phyloP scores from a whole-genome alignment of 352 stramenopile species.

The Phytophthora cactorum region DNA sequence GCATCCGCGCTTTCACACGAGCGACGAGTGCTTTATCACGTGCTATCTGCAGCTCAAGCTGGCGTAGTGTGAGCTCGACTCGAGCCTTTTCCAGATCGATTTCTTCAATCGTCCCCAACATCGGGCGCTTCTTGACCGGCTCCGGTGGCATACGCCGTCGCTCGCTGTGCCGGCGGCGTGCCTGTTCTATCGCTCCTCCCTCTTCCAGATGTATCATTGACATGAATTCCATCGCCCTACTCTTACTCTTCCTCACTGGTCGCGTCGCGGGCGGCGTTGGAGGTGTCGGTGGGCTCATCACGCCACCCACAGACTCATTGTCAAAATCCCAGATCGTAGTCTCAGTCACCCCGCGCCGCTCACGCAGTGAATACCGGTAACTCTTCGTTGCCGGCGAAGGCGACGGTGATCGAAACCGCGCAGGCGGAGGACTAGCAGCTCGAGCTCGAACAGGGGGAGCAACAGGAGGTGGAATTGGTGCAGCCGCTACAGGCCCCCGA shows the following conservation, averaged over 20 bases:
- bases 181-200: conserved; percentile 11
- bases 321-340: conserved; percentile 30
- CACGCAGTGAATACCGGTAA: conserved; percentile 15
- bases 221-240: conserved; percentile 27
- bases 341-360: conserved; percentile 17
- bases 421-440: conserved; percentile 15
- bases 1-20: conserved; percentile 31
- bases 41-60: conserved; percentile 40
- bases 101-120: conserved; percentile 25
- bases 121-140: conserved; percentile 19
- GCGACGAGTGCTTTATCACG: conserved; percentile 39
- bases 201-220: conserved; percentile 28
- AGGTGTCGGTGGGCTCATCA: conserved; percentile 23
- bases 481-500: conserved; percentile 5
- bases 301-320: conserved; percentile 15
- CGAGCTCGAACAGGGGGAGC: conserved; percentile 21
- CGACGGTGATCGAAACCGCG: conserved; percentile 3
- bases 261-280: conserved; percentile 22
- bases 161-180: conserved; percentile 1
- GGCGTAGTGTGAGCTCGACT: conserved; percentile 36
- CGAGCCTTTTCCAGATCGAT: conserved; percentile 44
- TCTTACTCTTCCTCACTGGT: conserved; percentile 27
- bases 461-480: background rate
- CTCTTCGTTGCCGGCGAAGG: conserved; percentile 22
- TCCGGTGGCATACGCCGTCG: conserved; percentile 2